These are phyloP conservation scores for Aschersonia sp. DNA, from an alignment of 2,329 filamentous ascomycete species.

Conservation along the genomic window DNA sequence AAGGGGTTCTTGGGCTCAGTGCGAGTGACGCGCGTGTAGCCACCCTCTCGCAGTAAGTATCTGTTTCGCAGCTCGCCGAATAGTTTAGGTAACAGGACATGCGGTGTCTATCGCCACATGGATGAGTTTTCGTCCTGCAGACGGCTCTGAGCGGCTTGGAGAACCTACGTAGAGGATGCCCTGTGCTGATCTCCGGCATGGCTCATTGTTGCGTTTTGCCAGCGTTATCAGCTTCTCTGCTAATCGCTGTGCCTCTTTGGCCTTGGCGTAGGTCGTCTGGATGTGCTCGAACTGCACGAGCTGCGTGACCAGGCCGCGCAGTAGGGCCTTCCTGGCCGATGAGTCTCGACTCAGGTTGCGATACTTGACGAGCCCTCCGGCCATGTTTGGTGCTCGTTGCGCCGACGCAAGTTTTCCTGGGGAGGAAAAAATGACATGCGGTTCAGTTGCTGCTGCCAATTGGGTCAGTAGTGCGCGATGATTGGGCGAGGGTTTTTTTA, in stretches of 20 bases:
- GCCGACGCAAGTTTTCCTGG: background rate
- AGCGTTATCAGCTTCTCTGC: slow-evolving; percentile 91
- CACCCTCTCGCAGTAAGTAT: slow-evolving; percentile 67
- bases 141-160: too few species aligned
- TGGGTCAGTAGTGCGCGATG: background rate
- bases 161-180: slow-evolving; percentile 68
- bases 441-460: background rate
- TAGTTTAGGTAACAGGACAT: slow-evolving; percentile 65
- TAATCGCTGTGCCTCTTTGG: slow-evolving; percentile 87
- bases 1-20: slow-evolving; percentile 72
- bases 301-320: slow-evolving; percentile 91
- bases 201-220: slow-evolving; percentile 84
- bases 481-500: background rate
- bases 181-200: slow-evolving; percentile 58
- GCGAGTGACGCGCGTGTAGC: slow-evolving; percentile 87
- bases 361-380: slow-evolving; percentile 74
- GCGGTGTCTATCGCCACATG: slow-evolving; percentile 38
- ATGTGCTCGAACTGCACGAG: slow-evolving; percentile 89
- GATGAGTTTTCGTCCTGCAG: background rate
- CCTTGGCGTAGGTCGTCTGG: slow-evolving; percentile 88
- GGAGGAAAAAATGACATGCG: too few species aligned
- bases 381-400: slow-evolving; percentile 41
- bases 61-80: slow-evolving; percentile 70
- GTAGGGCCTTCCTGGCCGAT: slow-evolving; percentile 76
- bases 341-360: slow-evolving; percentile 77